Base-by-base conservation (phyloP, 805 yeast species). In the Groenewaldozyma salmanticensis region DNA sequence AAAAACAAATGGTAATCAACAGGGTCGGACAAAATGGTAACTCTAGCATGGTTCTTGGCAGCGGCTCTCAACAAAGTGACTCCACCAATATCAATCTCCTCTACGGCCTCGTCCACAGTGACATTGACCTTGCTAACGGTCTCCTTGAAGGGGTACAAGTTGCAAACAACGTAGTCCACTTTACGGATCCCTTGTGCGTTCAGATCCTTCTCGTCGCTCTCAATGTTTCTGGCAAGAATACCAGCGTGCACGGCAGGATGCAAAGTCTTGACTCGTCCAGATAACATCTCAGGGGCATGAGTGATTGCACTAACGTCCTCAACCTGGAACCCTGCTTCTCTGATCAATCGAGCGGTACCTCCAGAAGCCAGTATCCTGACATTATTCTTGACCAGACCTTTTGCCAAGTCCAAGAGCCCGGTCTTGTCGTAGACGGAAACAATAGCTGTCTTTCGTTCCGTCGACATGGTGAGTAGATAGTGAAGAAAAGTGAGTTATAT, bases 211-310 rank as follows among this genome's bases (percentile, higher is more conserved):
- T 87, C 94, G 66, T 92, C 98, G 49, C 82, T 71, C 54, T 83
- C 94, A 62, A 86, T 74, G 67, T 92, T 77, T 70, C 97, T 79
- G 39, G 98, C 97, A 53, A 92, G 74, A 57, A 92, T 92, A 59
- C 69, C 68, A 55, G 95, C 98, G 64, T 92, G 98, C 47, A 92
- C 96, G 22, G 97, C 98, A 32, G 98, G 98, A 63, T 92, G 98
- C 55, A 92, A 72, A 45, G 98, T 92, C 71, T 92, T 92, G 54
- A 92, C 98, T 67, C 98, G 77, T 50, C 98, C 98, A 49, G 96
- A 95, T 53, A 92, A 73, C 95, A 92, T 92, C 67, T 92, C 98
- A 40, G 98, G 98, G 32, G 97, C 97, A 59, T 92, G 95, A 29
- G 98, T 92, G 62, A 92, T 86, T 45, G 92, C 62, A 32, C 94